A percentile compares a stretch with the other conserved stretches of the same genome.
Evolutionary conservation across 495 filamentous ascomycete species (phyloP).

Genomic region (Hyaloscypha hepaticicola): DNA sequence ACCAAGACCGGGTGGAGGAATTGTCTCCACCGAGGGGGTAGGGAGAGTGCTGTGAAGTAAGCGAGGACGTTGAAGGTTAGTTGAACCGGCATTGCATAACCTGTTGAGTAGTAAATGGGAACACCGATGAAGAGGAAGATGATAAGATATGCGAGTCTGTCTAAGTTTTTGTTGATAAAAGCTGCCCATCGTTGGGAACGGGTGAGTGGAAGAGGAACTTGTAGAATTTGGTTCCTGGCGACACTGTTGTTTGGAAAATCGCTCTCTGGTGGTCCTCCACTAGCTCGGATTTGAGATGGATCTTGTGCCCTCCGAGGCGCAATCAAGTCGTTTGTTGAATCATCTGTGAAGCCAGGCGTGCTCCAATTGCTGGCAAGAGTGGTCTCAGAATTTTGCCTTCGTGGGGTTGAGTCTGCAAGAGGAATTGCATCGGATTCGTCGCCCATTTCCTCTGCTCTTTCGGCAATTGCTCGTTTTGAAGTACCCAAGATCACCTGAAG

Average conservation of each 20-base stretch:
- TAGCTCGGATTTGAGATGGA: conserved; percentile 38
- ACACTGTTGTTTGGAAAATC: conserved; percentile 1
- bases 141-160: conserved; percentile 39
- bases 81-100: conserved; percentile 55
- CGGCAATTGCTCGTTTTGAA: conserved; percentile 46
- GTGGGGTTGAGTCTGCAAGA: conserved; percentile 28
- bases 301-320: conserved; percentile 36
- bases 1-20: conserved; percentile 54
- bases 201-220: conserved; percentile 41
- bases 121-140: conserved; percentile 49
- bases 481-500: conserved; percentile 48
- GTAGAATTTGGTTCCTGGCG: conserved; percentile 13
- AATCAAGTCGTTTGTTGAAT: conserved; percentile 23
- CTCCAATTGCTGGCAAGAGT: conserved; percentile 22
- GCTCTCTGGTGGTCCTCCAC: conserved; percentile 39
- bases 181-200: conserved; percentile 47
- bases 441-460: conserved; percentile 50
- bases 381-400: conserved; percentile 30
- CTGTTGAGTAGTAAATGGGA: conserved; percentile 47
- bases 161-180: conserved; percentile 40
- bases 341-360: conserved; percentile 20
- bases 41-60: conserved; percentile 46
- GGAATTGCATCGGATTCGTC: conserved; percentile 42
- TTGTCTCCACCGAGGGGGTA: conserved; percentile 43
- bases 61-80: conserved; percentile 46